These are phyloP conservation scores for Ceriops zippeliana DNA, from an alignment of 345 rosid species.

Conservation along the genomic window DNA sequence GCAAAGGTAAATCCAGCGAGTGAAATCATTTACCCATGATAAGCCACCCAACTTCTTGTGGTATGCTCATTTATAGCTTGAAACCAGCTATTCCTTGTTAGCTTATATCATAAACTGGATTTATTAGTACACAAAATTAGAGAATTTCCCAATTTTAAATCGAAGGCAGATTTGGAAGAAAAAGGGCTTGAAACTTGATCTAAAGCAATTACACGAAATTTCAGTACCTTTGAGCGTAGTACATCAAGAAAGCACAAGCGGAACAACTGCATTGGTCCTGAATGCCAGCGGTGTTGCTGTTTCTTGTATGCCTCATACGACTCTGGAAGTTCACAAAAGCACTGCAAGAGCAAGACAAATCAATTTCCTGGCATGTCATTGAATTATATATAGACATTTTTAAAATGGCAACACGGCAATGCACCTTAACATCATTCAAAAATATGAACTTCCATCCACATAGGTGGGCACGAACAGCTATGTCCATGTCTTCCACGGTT, in stretches of 20 bases:
- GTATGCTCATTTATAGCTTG: too few relatives aligned
- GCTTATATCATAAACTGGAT: too few relatives aligned
- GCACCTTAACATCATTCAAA: constrained; percentile 79
- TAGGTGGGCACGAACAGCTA: constrained; percentile 92
- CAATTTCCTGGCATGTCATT: neutral
- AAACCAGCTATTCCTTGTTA: too few relatives aligned
- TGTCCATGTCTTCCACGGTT: constrained; percentile 93
- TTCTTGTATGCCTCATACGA: constrained; percentile 93
- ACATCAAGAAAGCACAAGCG: constrained; percentile 72
- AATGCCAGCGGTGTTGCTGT: constrained; percentile 98
- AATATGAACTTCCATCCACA: constrained; percentile 90
- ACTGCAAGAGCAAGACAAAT: constrained; percentile 37
- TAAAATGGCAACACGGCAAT: constrained; percentile 2
- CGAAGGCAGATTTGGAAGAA: too few relatives aligned
- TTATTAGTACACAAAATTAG: too few relatives aligned
- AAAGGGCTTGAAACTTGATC: too few relatives aligned
- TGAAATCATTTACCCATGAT: too few relatives aligned
- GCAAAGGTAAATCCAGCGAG: neutral
- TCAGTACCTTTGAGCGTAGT: constrained; percentile 65
- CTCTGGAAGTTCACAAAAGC: constrained; percentile 94
- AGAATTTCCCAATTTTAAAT: too few relatives aligned
- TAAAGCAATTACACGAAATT: neutral
- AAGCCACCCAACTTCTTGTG: too few relatives aligned
- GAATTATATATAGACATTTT: constrained; percentile 3
- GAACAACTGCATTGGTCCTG: constrained; percentile 95